Conservation (phyloP, 116 monocot genomes). For the Posidonia oceanica region DNA sequence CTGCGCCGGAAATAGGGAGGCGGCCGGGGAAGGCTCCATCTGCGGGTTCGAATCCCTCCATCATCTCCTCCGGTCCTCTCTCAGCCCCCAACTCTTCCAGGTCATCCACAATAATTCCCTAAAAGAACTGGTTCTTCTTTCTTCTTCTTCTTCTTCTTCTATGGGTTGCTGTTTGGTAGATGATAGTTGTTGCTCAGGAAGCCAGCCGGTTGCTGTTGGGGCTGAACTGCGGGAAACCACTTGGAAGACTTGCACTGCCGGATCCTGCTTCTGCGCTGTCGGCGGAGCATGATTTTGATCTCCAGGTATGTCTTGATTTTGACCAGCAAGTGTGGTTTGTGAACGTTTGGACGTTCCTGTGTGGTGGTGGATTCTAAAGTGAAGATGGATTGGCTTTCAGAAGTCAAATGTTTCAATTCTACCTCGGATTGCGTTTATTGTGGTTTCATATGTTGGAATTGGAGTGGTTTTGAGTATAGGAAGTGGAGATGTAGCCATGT, state of each 20-base stretch:
- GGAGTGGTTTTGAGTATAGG: not conserved
- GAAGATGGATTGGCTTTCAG: not conserved
- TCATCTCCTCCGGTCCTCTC: conserved; percentile 57
- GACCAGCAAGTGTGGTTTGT: not conserved
- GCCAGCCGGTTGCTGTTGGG: conserved; percentile 75
- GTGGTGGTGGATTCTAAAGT: too few species aligned
- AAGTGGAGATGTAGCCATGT: not conserved
- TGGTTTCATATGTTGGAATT: too few species aligned
- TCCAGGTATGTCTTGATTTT: conserved; percentile 44
- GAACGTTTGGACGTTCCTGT: too few species aligned
- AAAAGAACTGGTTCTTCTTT: not conserved
- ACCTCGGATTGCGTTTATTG: too few species aligned
- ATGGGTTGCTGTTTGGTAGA: not conserved
- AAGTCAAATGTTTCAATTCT: not conserved
- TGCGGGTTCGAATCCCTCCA: conserved; percentile 85
- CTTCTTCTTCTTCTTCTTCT: not conserved
- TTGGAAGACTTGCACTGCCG: conserved; percentile 35
- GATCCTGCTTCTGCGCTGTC: conserved; percentile 34
- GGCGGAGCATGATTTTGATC: conserved; percentile 60
- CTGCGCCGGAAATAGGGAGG: not conserved
- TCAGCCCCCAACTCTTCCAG: conserved; percentile 65
- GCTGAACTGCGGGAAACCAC: conserved; percentile 62
- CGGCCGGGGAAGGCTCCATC: conserved; percentile 39
- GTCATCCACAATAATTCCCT: conserved; percentile 6
- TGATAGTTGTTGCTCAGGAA: conserved; percentile 34